Base-by-base conservation (phyloP, 306 rosid species). In the Gastrolobium bilobum region DNA sequence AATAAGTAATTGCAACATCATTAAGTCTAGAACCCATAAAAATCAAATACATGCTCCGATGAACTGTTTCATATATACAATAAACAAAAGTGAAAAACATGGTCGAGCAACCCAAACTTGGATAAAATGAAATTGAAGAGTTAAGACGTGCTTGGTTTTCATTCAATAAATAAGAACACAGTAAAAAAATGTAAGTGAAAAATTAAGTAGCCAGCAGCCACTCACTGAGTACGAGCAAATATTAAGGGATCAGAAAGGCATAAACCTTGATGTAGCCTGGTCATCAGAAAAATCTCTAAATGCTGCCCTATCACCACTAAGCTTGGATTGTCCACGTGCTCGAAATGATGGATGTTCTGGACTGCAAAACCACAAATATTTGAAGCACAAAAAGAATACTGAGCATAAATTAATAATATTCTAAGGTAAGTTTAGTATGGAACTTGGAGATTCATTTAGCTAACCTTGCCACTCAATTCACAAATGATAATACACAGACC, bases 271-370 rank as follows among this genome's bases (percentile, higher is more conserved):
- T 68, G 88, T 76, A 81, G 98, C 87, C 81, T 87, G 89, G 74
- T 88, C 97, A 84, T 91, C 98, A 70, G 90, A 83, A 90, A 83
- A 95, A 73, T 86, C 98, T 90, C 92, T 81, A 83, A 88, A 86
- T 68, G 91, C 84, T 84, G 90, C 87, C 89, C 92, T 85, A 75
- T 86, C 94, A 79, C 99, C 96, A 77, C 99, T 80, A 84, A 95
- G 99, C 90, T 91, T 88, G 77, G 99, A 95, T 82, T 87, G 97
- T 15, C 94, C 96, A 62, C 88, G 93, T 67, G 88, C 93, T 75
- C 84, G 89, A 42, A 90, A 79, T 58, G 91, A 92, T 53, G 98
- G 97, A 88, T 95, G 97, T 82, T 95, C 99, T 70, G 98, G 98
- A 90, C 99, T 95, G 95, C 75, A 86, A 84, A 82, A 59, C 48